A percentile compares a stretch with the other conserved stretches of the same genome.
phyloP scores from a whole-genome alignment of 2,329 filamentous ascomycete species.

The Colletotrichum gloeosporioides region DNA sequence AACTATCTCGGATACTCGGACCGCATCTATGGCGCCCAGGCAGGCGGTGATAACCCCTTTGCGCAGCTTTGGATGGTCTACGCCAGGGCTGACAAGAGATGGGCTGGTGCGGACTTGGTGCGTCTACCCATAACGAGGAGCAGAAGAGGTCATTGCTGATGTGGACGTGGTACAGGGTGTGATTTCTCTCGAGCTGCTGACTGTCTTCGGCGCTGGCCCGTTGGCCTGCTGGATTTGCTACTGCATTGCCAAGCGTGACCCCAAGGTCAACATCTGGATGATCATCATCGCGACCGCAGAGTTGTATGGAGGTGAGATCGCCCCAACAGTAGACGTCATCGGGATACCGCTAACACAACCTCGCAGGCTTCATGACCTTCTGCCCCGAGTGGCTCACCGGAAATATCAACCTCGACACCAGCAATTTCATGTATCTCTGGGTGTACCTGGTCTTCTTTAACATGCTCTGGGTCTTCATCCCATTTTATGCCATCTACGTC shows the following conservation, averaged over 20 bases:
- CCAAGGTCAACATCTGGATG: conserved; percentile 65
- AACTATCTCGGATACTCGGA: conserved; percentile 57
- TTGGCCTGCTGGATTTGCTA: conserved; percentile 66
- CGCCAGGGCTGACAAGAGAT: conserved; percentile 66
- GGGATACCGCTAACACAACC: neutral
- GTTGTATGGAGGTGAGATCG: conserved; percentile 64
- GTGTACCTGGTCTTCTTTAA: conserved; percentile 74
- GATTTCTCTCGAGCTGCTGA: conserved; percentile 69
- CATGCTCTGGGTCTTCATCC: conserved; percentile 69
- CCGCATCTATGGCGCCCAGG: conserved; percentile 62
- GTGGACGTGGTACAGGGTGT: conserved; percentile 46
- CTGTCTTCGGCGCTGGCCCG: conserved; percentile 67
- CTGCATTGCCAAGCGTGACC: conserved; percentile 60
- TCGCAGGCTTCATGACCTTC: conserved; percentile 71
- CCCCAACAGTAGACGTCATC: neutral
- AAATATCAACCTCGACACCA: conserved; percentile 66
- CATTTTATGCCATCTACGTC: conserved; percentile 63
- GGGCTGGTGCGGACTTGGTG: conserved; percentile 67
- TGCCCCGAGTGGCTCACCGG: conserved; percentile 71
- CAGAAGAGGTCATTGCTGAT: neutral
- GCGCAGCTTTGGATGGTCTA: conserved; percentile 74
- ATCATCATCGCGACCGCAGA: conserved; percentile 69
- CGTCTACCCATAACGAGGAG: conserved; percentile 22
- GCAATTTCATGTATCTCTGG: conserved; percentile 73
- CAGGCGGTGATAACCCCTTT: conserved; percentile 57